Evolutionary conservation across 2,329 filamentous ascomycete species (phyloP).

Genomic region (Claviceps fusiformis): DNA sequence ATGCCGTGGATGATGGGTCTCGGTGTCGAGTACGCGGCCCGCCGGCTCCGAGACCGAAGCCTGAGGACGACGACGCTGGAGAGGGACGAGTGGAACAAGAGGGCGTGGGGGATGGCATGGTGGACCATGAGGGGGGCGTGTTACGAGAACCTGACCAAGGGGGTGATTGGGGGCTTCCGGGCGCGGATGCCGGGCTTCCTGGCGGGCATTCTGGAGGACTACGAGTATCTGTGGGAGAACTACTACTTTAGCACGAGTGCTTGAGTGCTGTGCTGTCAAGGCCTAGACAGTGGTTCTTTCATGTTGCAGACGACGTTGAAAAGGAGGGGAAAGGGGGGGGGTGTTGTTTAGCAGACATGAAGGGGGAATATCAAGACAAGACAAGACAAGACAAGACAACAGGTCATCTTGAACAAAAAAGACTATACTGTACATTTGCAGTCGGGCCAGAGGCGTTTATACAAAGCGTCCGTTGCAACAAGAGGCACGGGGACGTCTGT

Average conservation of each 20-base stretch:
- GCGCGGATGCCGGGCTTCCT: conserved; percentile 69
- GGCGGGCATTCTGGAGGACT: conserved; percentile 81
- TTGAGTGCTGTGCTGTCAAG: conserved; percentile 9
- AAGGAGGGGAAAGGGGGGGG: no score
- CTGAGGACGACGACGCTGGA: conserved; percentile 77
- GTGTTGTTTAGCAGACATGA: no score
- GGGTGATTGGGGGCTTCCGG: conserved; percentile 56
- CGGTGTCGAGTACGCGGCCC: conserved; percentile 71
- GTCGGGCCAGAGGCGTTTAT: no score
- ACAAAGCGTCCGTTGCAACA: no score
- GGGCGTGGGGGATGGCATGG: conserved; percentile 86
- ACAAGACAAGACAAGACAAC: no score
- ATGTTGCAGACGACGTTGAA: no score
- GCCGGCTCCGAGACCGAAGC: conserved; percentile 66
- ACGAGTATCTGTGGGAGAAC: conserved; percentile 95
- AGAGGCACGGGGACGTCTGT: no score
- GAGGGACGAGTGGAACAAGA: conserved; percentile 74
- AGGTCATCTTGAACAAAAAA: no score
- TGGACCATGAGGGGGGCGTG: conserved; percentile 96
- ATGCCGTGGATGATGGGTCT: conserved; percentile 82
- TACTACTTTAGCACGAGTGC: conserved; percentile 71
- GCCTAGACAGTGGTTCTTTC: not conserved
- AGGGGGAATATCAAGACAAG: no score
- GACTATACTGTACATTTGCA: no score
- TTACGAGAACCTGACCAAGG: conserved; percentile 82